Evolutionary conservation across 148 eudicot species (phyloP).

Genomic region (Nepenthes mirabilis): DNA sequence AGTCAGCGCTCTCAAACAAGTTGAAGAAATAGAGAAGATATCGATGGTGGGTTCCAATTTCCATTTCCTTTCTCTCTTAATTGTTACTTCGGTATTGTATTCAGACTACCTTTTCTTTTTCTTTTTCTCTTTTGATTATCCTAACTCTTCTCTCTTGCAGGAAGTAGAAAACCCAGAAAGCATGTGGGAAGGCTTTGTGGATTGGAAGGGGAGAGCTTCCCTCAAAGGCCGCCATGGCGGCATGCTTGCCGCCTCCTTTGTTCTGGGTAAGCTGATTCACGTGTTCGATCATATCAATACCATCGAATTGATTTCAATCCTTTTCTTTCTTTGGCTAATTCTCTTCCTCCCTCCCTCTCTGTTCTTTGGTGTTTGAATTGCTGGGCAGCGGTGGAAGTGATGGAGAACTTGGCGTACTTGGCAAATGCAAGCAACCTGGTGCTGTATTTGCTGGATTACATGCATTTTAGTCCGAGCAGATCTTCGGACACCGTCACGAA

Average conservation of each 20-base stretch:
- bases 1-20: too few species aligned
- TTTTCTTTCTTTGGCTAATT: not conserved
- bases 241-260: constrained; percentile 40
- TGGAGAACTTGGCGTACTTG: constrained; percentile 68
- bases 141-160: not conserved
- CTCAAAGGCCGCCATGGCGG: constrained; percentile 35
- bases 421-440: constrained; percentile 84
- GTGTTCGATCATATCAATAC: not conserved
- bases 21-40: not conserved
- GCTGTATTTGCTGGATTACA: constrained; percentile 36
- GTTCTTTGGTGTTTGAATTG: not conserved
- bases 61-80: not conserved
- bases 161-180: not conserved
- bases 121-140: not conserved
- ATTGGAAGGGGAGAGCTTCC: constrained; percentile 37
- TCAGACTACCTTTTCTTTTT: not conserved
- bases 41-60: not conserved
- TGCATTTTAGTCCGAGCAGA: constrained; percentile 49
- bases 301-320: not conserved
- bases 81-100: not conserved
- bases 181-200: constrained; percentile 37
- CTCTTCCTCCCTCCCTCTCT: not conserved
- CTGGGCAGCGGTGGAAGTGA: constrained; percentile 37
- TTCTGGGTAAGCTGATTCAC: constrained; percentile 19
- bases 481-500: constrained; percentile 59